A percentile compares a stretch with the other conserved stretches of the same genome.
Conservation (phyloP, 208 protist genomes). For the Vickermania ingenoplastis region DNA sequence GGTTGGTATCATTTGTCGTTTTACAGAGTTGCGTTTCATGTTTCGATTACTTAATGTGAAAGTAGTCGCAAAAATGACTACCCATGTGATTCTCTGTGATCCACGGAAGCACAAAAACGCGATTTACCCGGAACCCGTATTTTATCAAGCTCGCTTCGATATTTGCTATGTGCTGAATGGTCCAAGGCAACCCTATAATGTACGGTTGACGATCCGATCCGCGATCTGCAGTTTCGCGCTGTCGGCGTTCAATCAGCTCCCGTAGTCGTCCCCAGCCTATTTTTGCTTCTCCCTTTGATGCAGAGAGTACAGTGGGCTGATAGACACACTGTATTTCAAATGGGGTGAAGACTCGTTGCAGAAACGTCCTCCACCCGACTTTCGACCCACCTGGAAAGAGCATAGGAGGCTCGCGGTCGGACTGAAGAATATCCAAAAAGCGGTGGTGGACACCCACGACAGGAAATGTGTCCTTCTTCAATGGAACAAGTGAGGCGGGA, state of each 20-base stretch:
- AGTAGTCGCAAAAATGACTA: slow-evolving; percentile 70
- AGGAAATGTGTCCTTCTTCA: slow-evolving; percentile 74
- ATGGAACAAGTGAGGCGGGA: slow-evolving; percentile 57
- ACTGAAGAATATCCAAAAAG: slow-evolving; percentile 67
- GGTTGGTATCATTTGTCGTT: too few species aligned
- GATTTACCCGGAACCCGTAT: slow-evolving; percentile 60
- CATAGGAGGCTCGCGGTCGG: slow-evolving; percentile 50
- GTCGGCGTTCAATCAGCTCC: slow-evolving; percentile 49
- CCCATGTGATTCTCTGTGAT: slow-evolving; percentile 70
- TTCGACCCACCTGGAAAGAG: slow-evolving; percentile 55
- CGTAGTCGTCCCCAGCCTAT: slow-evolving; percentile 67
- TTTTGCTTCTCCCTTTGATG: slow-evolving; percentile 68
- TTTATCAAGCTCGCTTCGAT: slow-evolving; percentile 80
- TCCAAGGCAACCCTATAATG: slow-evolving; percentile 78
- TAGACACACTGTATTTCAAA: slow-evolving; percentile 73
- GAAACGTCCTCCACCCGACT: slow-evolving; percentile 27
- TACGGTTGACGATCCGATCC: slow-evolving; percentile 15
- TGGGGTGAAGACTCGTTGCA: slow-evolving; percentile 42
- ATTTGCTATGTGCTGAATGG: slow-evolving; percentile 80
- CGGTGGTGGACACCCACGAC: slow-evolving; percentile 67
- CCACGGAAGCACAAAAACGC: slow-evolving; percentile 70
- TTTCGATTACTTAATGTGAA: slow-evolving; percentile 14
- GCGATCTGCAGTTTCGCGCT: not conserved
- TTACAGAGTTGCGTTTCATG: too few species aligned
- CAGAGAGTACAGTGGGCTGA: slow-evolving; percentile 57